Evolutionary conservation across 345 rosid species (phyloP), one percentile per base, ranked within the genome.

Genomic region (Acer negundo): DNA sequence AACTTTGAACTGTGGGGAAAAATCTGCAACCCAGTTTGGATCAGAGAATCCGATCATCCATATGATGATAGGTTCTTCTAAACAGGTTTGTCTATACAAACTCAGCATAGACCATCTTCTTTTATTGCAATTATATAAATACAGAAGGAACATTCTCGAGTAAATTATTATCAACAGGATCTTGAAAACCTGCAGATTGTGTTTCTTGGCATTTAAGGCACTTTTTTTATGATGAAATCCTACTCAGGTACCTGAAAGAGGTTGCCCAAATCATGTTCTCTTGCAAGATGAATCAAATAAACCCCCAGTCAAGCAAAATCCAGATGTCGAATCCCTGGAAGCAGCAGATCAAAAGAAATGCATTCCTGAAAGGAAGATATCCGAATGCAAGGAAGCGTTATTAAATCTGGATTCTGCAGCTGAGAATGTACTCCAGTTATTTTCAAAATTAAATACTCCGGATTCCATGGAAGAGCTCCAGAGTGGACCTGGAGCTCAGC

Each of bases 371-470:
- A 78, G 70, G 62, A 81, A 80, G 82, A 77, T 89, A 31, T 70
- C 46, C 9, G 77, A 80, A 73, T 94, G 97, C 81, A 86, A 77
- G 78, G 83, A 86, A 76, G 92, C 95, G 75, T 79, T 90, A 49
- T 79, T 79, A 17, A 69, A 72, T 44, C 75, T 92, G 76, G 81
- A 90, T 7, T 40, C 69, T 9, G 92, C 94, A 61, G 85, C 91
- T 10, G 75, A 84, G 17, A 75, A 70, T 62, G 87, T 80, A 28
- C 71, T 80, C 42, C 77, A 80, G 72, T 69, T 87, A 69, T 82
- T 89, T 75, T 69, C 87, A 17, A 81, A 89, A 72, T 62, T 89
- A 73, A 81, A 67, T 53, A 53, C 79, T 19, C 68, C 22, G 73
- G 70, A 46, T 75, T 81, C 90, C 1, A 55, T 74, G 53, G 89